Evolutionary conservation across 345 rosid species (phyloP).

Genomic region (Lenwebbia sp.): DNA sequence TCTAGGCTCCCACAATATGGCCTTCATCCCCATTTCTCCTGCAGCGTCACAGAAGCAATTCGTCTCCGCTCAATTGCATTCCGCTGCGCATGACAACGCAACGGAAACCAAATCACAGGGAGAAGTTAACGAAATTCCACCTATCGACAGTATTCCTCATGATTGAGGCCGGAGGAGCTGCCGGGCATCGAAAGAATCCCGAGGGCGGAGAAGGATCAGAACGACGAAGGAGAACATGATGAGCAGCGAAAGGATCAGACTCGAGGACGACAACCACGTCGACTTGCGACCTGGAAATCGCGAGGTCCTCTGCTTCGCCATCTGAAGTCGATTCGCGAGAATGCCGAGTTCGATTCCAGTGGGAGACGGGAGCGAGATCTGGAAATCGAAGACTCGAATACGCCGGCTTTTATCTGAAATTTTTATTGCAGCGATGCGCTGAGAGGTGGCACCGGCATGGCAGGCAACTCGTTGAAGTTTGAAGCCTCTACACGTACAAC

Average conservation of each 20-base stretch:
- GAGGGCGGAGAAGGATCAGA: slow-evolving; percentile 67
- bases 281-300: slow-evolving; percentile 53
- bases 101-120: neutral
- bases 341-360: neutral
- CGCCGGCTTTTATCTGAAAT: neutral
- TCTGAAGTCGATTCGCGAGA: neutral
- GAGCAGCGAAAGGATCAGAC: slow-evolving; percentile 38
- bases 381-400: neutral
- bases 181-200: slow-evolving; percentile 82
- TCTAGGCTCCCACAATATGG: slow-evolving; percentile 93
- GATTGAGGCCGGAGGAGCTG: slow-evolving; percentile 33
- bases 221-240: slow-evolving; percentile 61
- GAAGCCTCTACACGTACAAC: neutral
- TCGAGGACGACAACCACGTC: slow-evolving; percentile 38
- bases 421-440: neutral
- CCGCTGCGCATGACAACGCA: slow-evolving; percentile 1
- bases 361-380: neutral
- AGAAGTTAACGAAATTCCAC: too few species aligned
- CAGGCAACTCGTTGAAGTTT: neutral
- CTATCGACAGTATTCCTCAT: slow-evolving; percentile 4
- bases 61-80: neutral
- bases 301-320: slow-evolving; percentile 52
- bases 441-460: neutral
- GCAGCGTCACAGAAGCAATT: neutral
- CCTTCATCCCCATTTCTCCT: slow-evolving; percentile 38